phyloP scores from a whole-genome alignment of 768 basidiomycete genomes.

The Wakefieldia striispora region DNA sequence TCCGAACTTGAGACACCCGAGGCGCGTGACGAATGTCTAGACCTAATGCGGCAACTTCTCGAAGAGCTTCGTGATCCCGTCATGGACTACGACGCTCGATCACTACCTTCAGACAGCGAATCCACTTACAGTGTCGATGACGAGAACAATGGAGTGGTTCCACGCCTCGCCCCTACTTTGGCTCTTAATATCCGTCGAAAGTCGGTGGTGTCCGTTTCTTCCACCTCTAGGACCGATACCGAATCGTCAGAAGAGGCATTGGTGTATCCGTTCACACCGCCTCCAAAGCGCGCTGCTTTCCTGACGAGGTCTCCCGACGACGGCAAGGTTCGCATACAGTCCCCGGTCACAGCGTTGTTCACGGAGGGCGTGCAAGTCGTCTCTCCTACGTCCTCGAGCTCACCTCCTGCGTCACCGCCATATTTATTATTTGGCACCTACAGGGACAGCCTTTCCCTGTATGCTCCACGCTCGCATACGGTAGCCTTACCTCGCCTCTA shows the following conservation, averaged over 20 bases:
- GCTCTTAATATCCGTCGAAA: background rate
- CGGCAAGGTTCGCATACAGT: background rate
- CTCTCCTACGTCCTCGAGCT: background rate
- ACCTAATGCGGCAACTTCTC: slow-evolving; percentile 14
- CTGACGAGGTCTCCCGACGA: background rate
- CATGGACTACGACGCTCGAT: slow-evolving; percentile 3
- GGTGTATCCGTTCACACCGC: slow-evolving; percentile 7
- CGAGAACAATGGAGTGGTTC: background rate
- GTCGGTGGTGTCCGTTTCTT: background rate
- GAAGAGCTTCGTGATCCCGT: slow-evolving; percentile 9
- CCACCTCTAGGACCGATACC: background rate
- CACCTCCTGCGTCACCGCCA: slow-evolving; percentile 1
- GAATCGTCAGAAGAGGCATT: slow-evolving; percentile 4
- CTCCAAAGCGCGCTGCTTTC: background rate
- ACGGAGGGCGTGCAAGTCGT: background rate
- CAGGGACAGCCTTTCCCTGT: slow-evolving; percentile 4
- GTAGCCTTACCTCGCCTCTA: slow-evolving; percentile 1
- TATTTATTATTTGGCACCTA: slow-evolving; percentile 2
- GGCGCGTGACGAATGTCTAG: background rate
- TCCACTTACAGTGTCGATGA: background rate
- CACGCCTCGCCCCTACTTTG: too few relatives aligned
- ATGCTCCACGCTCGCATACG: background rate
- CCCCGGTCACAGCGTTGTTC: background rate
- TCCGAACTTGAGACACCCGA: background rate
- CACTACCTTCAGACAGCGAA: slow-evolving; percentile 5